Evolutionary conservation across 2,329 filamentous ascomycete species (phyloP).

Genomic region (Penicillium decumbens): DNA sequence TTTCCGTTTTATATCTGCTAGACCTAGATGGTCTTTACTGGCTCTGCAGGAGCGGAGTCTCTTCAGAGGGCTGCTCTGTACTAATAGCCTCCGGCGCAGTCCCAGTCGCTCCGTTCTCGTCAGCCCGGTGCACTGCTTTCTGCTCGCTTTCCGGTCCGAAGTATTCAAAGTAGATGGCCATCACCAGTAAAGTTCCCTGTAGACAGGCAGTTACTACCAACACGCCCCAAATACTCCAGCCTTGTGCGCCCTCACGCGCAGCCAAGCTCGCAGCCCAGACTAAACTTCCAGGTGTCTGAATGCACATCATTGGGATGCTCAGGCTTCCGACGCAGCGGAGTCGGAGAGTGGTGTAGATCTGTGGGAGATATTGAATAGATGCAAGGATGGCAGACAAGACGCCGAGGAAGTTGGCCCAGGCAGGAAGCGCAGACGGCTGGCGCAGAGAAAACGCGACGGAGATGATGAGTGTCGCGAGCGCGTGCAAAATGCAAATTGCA

Average conservation of each 20-base stretch:
- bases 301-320: constrained; percentile 96
- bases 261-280: constrained; percentile 83
- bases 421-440: constrained; percentile 59
- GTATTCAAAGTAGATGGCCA: constrained; percentile 70
- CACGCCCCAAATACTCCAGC: constrained; percentile 95
- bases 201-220: constrained; percentile 80
- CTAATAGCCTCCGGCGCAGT: constrained; percentile 12
- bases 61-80: constrained; percentile 28
- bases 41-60: constrained; percentile 34
- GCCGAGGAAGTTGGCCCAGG: constrained; percentile 83
- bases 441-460: constrained; percentile 63
- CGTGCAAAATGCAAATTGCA: constrained; percentile 67
- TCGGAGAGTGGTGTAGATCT: constrained; percentile 86
- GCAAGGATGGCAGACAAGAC: constrained; percentile 73
- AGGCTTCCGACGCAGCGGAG: constrained; percentile 84
- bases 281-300: constrained; percentile 90
- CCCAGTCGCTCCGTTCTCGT: constrained; percentile 17
- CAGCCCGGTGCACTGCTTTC: constrained; percentile 19
- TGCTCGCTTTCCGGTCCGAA: constrained; percentile 44
- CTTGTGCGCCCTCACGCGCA: constrained; percentile 68
- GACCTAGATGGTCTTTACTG: constrained; percentile 12
- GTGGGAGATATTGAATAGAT: constrained; percentile 86
- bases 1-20: background rate
- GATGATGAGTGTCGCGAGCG: constrained; percentile 60
- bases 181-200: constrained; percentile 72